Percentiles rank a stretch among this genome's conserved stretches.
phyloP scores from a whole-genome alignment of 345 rosid genomes.

The Populus ilicifolia region DNA sequence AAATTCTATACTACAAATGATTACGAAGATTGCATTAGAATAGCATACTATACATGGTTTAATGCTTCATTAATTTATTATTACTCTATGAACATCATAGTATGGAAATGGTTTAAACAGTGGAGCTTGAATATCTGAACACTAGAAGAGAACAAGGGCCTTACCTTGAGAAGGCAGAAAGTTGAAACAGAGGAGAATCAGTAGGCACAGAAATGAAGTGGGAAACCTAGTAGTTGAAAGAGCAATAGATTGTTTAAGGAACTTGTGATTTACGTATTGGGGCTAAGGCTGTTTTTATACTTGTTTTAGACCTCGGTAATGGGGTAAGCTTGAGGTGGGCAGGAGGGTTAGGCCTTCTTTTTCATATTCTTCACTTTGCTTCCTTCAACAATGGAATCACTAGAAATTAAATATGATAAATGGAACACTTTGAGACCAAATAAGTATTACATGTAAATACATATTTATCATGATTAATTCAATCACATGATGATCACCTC shows the following conservation, averaged over 20 bases:
- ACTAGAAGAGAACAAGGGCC: not conserved
- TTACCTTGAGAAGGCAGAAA: constrained; percentile 5
- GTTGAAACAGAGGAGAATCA: not conserved
- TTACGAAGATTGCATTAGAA: not conserved
- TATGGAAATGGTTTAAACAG: not conserved
- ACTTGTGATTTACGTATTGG: constrained; percentile 21
- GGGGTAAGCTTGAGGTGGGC: constrained; percentile 24
- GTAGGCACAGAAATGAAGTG: not conserved
- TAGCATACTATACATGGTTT: too few species aligned
- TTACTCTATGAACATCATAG: too few species aligned
- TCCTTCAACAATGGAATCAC: constrained; percentile 36
- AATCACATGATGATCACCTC: not conserved
- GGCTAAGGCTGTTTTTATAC: constrained; percentile 33
- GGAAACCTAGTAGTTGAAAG: constrained; percentile 1
- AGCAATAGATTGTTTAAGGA: constrained; percentile 8
- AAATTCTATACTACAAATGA: not conserved
- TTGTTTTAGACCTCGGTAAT: constrained; percentile 24
- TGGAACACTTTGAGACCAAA: too few species aligned
- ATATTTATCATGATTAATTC: not conserved
- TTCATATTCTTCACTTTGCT: constrained; percentile 33
- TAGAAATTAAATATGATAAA: constrained; percentile 11
- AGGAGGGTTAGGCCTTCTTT: constrained; percentile 29
- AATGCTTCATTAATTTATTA: too few species aligned
- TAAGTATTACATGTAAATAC: too few species aligned
- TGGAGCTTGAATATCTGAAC: not conserved